phyloP scores from a whole-genome alignment of 1,284 basidiomycete genomes.

The Cutaneotrichosporon spelunceum region DNA sequence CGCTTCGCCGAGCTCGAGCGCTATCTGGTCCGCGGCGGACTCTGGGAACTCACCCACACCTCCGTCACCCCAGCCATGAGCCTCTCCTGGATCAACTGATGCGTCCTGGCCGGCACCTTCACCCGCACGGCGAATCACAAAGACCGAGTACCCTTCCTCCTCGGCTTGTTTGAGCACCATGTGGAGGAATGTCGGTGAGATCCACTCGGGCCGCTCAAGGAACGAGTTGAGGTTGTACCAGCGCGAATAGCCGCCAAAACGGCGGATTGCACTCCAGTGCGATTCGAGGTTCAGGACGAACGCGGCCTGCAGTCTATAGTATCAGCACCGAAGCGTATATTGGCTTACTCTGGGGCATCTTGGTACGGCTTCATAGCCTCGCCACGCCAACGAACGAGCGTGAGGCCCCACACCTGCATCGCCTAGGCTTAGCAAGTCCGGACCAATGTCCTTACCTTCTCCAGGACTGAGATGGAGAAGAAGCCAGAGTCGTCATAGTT shows the following conservation, averaged over 20 bases:
- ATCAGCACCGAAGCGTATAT: neutral
- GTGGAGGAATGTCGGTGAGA: slow-evolving; percentile 74
- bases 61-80: slow-evolving; percentile 44
- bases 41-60: slow-evolving; percentile 45
- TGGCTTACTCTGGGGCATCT: slow-evolving; percentile 68
- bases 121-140: slow-evolving; percentile 60
- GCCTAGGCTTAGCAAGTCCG: slow-evolving; percentile 51
- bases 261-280: slow-evolving; percentile 85
- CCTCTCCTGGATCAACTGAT: slow-evolving; percentile 28
- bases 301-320: slow-evolving; percentile 67
- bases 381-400: slow-evolving; percentile 77
- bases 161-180: slow-evolving; percentile 87
- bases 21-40: slow-evolving; percentile 43
- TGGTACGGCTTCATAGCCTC: slow-evolving; percentile 76
- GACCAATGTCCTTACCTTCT: slow-evolving; percentile 19
- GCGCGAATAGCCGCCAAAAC: slow-evolving; percentile 61
- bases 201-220: slow-evolving; percentile 69
- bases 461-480: slow-evolving; percentile 60
- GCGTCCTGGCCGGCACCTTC: slow-evolving; percentile 24
- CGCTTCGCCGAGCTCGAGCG: slow-evolving; percentile 44
- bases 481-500: slow-evolving; percentile 94
- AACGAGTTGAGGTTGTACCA: slow-evolving; percentile 93
- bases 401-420: slow-evolving; percentile 75
- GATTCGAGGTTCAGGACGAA: slow-evolving; percentile 83
- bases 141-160: slow-evolving; percentile 83